Conservation (phyloP, 768 basidiomycete genomes). For the Hemileccinum impolitum region DNA sequence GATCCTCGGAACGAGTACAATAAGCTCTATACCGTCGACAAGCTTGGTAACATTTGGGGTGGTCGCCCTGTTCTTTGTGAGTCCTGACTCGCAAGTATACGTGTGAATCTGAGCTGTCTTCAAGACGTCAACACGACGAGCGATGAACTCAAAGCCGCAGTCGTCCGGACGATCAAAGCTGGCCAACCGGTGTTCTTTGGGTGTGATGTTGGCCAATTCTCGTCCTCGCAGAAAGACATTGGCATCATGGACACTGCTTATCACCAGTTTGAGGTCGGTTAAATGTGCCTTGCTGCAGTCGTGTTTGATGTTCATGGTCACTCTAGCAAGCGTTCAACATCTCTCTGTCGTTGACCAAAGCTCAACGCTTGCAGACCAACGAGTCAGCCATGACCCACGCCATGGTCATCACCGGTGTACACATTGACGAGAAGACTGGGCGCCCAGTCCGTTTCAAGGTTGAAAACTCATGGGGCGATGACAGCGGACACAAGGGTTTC, state of each 20-base stretch:
- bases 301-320: background rate
- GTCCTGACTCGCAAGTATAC: conserved; percentile 17
- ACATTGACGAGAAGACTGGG: conserved; percentile 67
- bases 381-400: conserved; percentile 95
- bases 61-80: conserved; percentile 80
- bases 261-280: conserved; percentile 71
- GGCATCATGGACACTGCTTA: conserved; percentile 89
- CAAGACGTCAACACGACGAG: conserved; percentile 88
- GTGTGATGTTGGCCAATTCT: conserved; percentile 91
- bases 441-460: conserved; percentile 90
- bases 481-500: conserved; percentile 77
- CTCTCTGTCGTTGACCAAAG: conserved; percentile 75
- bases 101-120: background rate
- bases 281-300: background rate
- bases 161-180: conserved; percentile 84
- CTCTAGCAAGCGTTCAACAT: conserved; percentile 78
- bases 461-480: conserved; percentile 92
- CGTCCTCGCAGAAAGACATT: conserved; percentile 46
- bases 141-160: conserved; percentile 73
- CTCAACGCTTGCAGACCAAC: conserved; percentile 73
- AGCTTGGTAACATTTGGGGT: conserved; percentile 91
- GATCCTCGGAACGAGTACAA: conserved; percentile 86
- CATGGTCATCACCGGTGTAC: conserved; percentile 83
- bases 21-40: conserved; percentile 87
- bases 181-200: conserved; percentile 94